Base-by-base conservation (phyloP, 768 basidiomycete species). In the Termitomyces sp. region DNA sequence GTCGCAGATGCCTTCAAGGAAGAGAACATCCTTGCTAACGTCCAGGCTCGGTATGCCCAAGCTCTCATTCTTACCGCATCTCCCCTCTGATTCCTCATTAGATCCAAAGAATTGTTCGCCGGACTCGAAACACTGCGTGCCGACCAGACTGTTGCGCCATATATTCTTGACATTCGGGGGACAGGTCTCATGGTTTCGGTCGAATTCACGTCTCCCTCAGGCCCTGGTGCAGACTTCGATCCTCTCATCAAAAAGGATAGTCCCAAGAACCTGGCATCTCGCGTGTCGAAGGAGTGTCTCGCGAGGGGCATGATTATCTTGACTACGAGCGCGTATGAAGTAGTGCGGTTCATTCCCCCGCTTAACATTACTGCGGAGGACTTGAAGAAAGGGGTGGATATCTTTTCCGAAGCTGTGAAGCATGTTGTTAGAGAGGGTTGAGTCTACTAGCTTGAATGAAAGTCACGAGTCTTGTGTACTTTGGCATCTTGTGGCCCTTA, bases 311-410 rank as follows among this genome's bases (percentile, higher is more conserved):
- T 98, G 76, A 68, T 97, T 48, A 82, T 96, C 40, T 76, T 98
- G 56, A 96, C 95, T 12, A 97, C 95, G 25, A 91, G 89, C 50
- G 79, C 91, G 25, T 95, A 89, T 68, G 89, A 95, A 68, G 88
- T 88, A 14, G 75, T 97, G 56, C 78, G 94, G 66, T 97, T 98
- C 77, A 98, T 98, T 64, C 96, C 96, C 4, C 83, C 96, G 16
- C 71, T 98, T 64, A 95, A 92, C 67, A 82, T 96, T 59, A 81
- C 79, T 23, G 70, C 82, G 69, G 81, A 78, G 67, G 92, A 98
- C 67, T 72, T 97, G 74, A 77, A 72, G 63, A 83, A 84, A 66
- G 89, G 89, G 0, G 76, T 75, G 56, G 65, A 68, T 39, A 84
- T 91, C 27, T 91, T 92, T 68, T 74, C 65, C 34, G 79, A 88